Base-by-base conservation (phyloP, 1,284 basidiomycete species). In the Leucoagaricus sp. region DNA sequence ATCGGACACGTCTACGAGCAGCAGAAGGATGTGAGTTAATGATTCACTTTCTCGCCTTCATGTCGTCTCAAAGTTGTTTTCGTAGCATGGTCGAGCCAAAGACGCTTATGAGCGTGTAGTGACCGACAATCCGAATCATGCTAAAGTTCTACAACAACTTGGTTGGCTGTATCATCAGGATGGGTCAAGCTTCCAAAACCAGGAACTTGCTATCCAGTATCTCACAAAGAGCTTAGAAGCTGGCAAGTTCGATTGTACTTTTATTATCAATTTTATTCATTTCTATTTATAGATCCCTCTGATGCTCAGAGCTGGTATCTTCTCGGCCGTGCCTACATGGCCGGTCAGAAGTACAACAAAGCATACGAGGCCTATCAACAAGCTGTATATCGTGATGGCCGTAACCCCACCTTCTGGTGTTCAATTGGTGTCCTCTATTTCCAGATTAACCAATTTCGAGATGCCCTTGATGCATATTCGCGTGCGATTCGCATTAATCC, bases 361-460 rank as follows among this genome's bases (percentile, higher is more conserved):
- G 97, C 97, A 1, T 99, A 99, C 76, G 96, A 99, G 74, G 96
- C 96, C 0, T 99, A 99, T 69, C 96, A 99, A 69, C 96, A 99
- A 73, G 96, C 96, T 4, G 96, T 99, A 23, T 99, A 99, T 74
- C 90, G 96, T 49, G 96, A 99, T 67, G 96, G 96, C 8, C 93
- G 96, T 62, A 99, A 98, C 70, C 97, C 97, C 0, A 98, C 96
- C 0, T 98, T 98, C 76, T 99, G 96, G 97, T 99, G 97, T 72
- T 98, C 95, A 25, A 99, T 99, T 65, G 96, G 97, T 55, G 96
- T 99, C 0, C 83, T 99, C 1, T 99, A 99, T 73, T 99, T 98
- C 82, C 96, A 98, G 72, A 99, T 99, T 79, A 98, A 96, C 74
- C 97, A 99, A 72, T 99, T 93, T 78, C 91, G 95, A 50, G 96